phyloP scores from a whole-genome alignment of 306 rosid genomes.

The Cyamopsis tetragonoloba region DNA sequence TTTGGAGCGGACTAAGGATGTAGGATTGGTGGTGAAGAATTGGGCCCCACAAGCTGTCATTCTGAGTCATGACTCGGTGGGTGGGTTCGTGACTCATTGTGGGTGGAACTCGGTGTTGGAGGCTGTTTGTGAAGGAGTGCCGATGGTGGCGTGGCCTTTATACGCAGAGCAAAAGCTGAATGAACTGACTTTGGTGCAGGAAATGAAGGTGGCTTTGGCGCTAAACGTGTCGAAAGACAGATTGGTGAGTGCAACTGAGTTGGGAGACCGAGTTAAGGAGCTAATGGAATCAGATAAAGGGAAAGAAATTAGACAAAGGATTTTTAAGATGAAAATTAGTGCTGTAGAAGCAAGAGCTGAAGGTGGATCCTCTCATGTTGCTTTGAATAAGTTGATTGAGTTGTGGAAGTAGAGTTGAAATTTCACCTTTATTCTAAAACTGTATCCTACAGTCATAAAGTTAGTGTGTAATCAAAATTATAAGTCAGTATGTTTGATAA shows the following conservation, averaged over 20 bases:
- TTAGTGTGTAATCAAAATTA: no score
- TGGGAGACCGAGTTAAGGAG: slow-evolving; percentile 28
- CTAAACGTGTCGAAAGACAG: slow-evolving; percentile 31
- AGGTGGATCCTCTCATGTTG: slow-evolving; percentile 14
- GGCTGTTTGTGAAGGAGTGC: slow-evolving; percentile 34
- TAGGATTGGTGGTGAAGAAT: slow-evolving; percentile 40
- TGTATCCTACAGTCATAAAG: no score
- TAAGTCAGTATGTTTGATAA: no score
- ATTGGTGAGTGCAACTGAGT: slow-evolving; percentile 35
- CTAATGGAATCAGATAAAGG: slow-evolving; percentile 23
- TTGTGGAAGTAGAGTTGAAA: background rate
- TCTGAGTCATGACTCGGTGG: slow-evolving; percentile 49
- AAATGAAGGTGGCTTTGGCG: slow-evolving; percentile 44
- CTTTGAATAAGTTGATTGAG: background rate
- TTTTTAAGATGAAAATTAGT: slow-evolving; percentile 2
- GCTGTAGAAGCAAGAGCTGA: slow-evolving; percentile 6
- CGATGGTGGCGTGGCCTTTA: slow-evolving; percentile 49
- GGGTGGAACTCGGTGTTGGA: slow-evolving; percentile 78
- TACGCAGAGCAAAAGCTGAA: slow-evolving; percentile 57
- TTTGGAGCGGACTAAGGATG: slow-evolving; percentile 35
- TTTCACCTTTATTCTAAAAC: no score
- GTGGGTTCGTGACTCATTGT: slow-evolving; percentile 66
- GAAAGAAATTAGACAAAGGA: slow-evolving; percentile 4
- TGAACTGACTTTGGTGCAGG: slow-evolving; percentile 38
- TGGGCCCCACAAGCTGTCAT: slow-evolving; percentile 60